Base-by-base conservation (phyloP, 169 alveolate genomes). In the Cryptosporidium meleagridis region DNA sequence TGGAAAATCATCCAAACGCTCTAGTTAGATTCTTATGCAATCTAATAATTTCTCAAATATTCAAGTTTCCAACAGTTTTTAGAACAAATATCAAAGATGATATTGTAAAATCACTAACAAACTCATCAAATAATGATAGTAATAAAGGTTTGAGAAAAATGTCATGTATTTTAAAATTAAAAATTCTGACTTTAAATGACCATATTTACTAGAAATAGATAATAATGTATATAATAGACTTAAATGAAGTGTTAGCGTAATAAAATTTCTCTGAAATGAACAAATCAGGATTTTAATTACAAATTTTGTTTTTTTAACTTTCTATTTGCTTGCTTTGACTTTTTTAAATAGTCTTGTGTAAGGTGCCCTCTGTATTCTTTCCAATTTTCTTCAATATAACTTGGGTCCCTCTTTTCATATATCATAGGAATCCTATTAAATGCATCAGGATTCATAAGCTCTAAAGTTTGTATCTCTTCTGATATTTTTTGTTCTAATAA, bases 361-460 rank as follows among this genome's bases (percentile, higher is more conserved):
- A 80, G 53, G 18, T 62, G 59, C 0, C 51, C 29, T 29, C 89
- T 80, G 16, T 35, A 37, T 44, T 80, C 89, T 41, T 41, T 80
- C 89, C 89, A 80, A 31, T 80, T 80, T 29, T 80, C 68, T n/a
- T 80, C 70, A 62, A 80, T 80, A 41, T 8, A 59, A 10, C 62
- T 70, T 3, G 48, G n/a, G 6, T 44, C 67, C 44, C 8, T 80
- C 31, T 35, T 33, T 48, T 80, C 75, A 65, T 80, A 80, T 62
- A 80, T 62, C 75, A 80, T 80, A 21, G 89, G 89, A 14, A 80
- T 61, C 41, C 75, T 59, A 29, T 80, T 35, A 48, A 80, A 80
- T 33, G 80, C 89, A 31, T 59, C 65, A 44, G 89, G 89, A 26
- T 62, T 67, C 73, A 80, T 65, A 29, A 80, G 48, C 39, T 59